phyloP scores from a whole-genome alignment of 108 stramenopile genomes.

The Heterococcus sp. region DNA sequence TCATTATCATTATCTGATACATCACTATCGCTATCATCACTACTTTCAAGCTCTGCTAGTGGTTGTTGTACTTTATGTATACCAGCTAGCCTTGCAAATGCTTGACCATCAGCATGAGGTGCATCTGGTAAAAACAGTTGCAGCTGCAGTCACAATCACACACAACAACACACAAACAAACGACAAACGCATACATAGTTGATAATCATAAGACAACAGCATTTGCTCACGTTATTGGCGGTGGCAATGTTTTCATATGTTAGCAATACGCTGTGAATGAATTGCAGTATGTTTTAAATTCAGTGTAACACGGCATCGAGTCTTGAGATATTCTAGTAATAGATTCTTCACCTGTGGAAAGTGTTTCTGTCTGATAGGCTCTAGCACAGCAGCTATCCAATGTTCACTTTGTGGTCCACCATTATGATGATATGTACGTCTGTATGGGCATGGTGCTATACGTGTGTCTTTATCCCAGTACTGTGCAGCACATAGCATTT shows the following conservation, averaged over 20 bases:
- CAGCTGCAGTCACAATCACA: background rate
- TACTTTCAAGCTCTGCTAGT: background rate
- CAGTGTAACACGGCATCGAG: too few relatives aligned
- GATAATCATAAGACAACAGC: too few relatives aligned
- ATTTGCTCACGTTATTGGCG: too few relatives aligned
- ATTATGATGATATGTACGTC: conserved; percentile 70
- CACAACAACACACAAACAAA: background rate
- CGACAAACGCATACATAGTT: too few relatives aligned
- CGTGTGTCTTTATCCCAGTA: conserved; percentile 51
- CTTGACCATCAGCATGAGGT: background rate
- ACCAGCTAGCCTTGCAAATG: background rate
- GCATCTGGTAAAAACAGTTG: background rate
- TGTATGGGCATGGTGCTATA: conserved; percentile 59
- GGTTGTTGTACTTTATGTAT: background rate
- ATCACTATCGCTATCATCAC: background rate
- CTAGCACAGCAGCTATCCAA: conserved; percentile 83
- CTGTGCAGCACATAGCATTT: too few relatives aligned
- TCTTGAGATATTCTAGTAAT: too few relatives aligned
- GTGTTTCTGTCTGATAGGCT: conserved; percentile 63
- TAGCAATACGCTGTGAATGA: too few relatives aligned
- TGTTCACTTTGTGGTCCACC: conserved; percentile 70
- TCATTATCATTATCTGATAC: background rate
- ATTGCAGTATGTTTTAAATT: too few relatives aligned
- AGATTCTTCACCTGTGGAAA: conserved; percentile 43
- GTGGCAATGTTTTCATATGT: too few relatives aligned